Base-by-base conservation (phyloP, 2,329 filamentous ascomycete genomes). In the Drechslerella coelobrocha region DNA sequence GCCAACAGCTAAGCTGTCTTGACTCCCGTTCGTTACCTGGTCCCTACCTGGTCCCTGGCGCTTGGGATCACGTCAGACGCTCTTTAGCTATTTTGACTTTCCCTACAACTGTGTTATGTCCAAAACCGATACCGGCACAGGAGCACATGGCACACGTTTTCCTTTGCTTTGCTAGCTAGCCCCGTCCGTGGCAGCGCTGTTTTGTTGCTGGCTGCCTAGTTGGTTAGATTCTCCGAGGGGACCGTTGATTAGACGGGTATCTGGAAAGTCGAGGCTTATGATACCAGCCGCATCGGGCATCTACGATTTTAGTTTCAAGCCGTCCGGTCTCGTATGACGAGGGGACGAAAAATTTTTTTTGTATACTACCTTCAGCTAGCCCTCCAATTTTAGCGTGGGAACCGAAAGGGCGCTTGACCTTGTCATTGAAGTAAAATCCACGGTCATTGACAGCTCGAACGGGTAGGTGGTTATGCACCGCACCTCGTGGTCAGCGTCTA, bases 11-110 rank as follows among this genome's bases (percentile, higher is more conserved):
- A 27, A 43, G 23, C 50, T 41, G 39, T 26, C 55, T 54, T 37
- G 31, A 41, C 8, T 3, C 19, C 47, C 39, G 23, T 50, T 56
- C 56, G 54, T 54, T 55, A 52, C 51, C 24, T 54, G 24, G 19
- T 43, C 23, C 7, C 19, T 60, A 57, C 48, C 62, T 56, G 63
- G 63, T 68, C 63, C 63, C 63, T 68, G 63, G 62, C 62, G 62
- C 41, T 55, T 55, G 63, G 63, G 56, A 26, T n/a, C 8, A 24
- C 21, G 23, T 50, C 27, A 55, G 55, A 61, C 54, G 54, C 62
- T 55, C 57, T 51, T n/a, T 14, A n/a, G 12, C 3, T 39, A 39
- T 6, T 14, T 14, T 39, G 12, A 14, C 12, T 14, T 14, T 39
- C 34, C 12, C 4, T 14, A 2, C 12, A n/a, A 39, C 34, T n/a